Base-by-base conservation (phyloP, 352 stramenopile species). In the Globisporangium mamillatum region DNA sequence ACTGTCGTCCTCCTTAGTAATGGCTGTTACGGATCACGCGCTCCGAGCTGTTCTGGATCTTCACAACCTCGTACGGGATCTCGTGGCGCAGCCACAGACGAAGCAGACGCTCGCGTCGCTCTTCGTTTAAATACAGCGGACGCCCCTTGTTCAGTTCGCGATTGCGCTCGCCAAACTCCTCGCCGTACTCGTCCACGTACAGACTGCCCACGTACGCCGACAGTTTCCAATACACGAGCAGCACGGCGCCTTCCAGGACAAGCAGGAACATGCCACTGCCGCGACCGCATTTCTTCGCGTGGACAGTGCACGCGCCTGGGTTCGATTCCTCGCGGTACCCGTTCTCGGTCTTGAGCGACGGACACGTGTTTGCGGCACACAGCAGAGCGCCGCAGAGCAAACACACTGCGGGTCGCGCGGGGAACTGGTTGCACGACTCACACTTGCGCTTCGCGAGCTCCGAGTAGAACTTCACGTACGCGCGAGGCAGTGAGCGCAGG, bases 1-100 rank as follows among this genome's bases (percentile, higher is more conserved):
- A 34, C 32, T 64, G 5, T 50, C 5, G 16, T 63, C 27, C 1
- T 41, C n/a, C 20, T 67, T 82, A 95, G 76, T 95, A 96, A 72
- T 94, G 86, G 56, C 88, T 94, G 64, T 96, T 94, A 69, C 85
- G 84, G 50, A 96, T 93, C 53, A 96, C 84, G 22, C 87, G 85
- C 67, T 94, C 87, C n/a, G 85, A 93, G 73, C 81, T 94, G 73
- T 96, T 96, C 72, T 94, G 86, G 60, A 93, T 94, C 61, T 92
- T 90, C 44, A 96, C 88, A 34, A 96, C 86, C 69, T 94, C 88
- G 64, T 92, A 91, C 27, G 87, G 86, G 67, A 96, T 93, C 70
- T 92, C 84, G 64, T 96, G 88, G 24, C 80, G 78, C 59, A 83
- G 69, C 88, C 88, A 96, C 5, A 96, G 72, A 5, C 84, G 82